Conservation (phyloP, 192 early-diverging fungal genomes). For the Coemansia sp. region DNA sequence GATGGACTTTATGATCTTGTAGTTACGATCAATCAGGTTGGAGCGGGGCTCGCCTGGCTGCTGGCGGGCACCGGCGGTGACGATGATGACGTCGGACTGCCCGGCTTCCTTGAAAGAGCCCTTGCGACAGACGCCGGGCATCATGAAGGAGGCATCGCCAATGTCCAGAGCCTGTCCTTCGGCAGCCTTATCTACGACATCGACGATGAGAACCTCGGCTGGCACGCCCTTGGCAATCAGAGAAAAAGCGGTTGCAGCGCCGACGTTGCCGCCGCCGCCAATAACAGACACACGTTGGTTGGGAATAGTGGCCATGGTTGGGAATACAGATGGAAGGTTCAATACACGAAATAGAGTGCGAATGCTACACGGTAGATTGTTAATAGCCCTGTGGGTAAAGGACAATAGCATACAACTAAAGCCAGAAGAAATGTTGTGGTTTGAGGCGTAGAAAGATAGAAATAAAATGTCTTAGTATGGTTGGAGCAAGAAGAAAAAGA, state of each 20-base stretch:
- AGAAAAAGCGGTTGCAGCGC: slow-evolving; percentile 69
- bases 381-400: too few species aligned
- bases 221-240: slow-evolving; percentile 63
- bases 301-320: slow-evolving; percentile 27
- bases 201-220: slow-evolving; percentile 70
- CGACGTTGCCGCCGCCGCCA: slow-evolving; percentile 73
- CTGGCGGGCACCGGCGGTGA: slow-evolving; percentile 84
- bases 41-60: slow-evolving; percentile 70
- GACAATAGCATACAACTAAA: slow-evolving; percentile 3
- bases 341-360: too few species aligned
- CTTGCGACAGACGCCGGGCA: slow-evolving; percentile 57
- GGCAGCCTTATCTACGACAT: slow-evolving; percentile 63
- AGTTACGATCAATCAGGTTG: slow-evolving; percentile 74
- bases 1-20: slow-evolving; percentile 68
- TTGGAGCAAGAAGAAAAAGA: too few species aligned
- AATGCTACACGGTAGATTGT: too few species aligned
- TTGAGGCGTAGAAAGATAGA: background rate
- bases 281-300: slow-evolving; percentile 59
- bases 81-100: slow-evolving; percentile 77
- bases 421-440: background rate
- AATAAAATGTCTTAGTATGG: too few species aligned
- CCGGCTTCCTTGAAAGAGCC: slow-evolving; percentile 69
- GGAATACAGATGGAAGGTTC: too few species aligned
- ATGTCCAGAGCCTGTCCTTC: slow-evolving; percentile 81
- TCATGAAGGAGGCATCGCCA: slow-evolving; percentile 71